Base-by-base conservation (phyloP, 306 rosid species). In the Gynostemma pentaphyllum region DNA sequence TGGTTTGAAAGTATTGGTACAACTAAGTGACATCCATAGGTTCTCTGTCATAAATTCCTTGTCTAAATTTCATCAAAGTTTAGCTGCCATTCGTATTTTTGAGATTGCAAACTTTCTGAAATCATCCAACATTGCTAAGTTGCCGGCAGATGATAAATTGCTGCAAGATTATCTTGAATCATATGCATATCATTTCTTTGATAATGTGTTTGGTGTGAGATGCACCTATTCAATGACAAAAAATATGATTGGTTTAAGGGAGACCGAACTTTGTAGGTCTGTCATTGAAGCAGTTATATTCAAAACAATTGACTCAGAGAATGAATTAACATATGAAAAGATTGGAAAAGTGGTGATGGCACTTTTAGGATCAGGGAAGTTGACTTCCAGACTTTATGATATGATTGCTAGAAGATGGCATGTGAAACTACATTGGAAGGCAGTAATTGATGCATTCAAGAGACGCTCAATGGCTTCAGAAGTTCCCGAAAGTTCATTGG, bases 271-370 rank as follows among this genome's bases (percentile, higher is more conserved):
- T 51, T 82, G 52, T 50, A 53, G 22, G 28, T 45, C 52, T 23
- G 54, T 84, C 14, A 47, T 69, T n/a, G 9, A 69, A 68, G 76
- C 70, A 5, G n/a, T 63, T 7, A 47, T 81, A 12, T 5, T 11
- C 51, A 78, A 74, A 18, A 72, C n/a, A 28, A 68, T 72, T 26
- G 30, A 47, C 29, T 52, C 19, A 23, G 21, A 54, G 5, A 52
- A 2, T 37, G 40, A 26, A 41, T 50, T 79, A 41, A 57, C 85
- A 18, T 28, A 66, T 49, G 85, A 74, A 32, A 62, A 63, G 70
- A 74, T 87, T 32, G 95, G 91, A 78, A 71, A 71, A 45, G 67
- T 78, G 12, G 75, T 57, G 6, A 68, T 76, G 74, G 62, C 69
- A 68, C 66, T 79, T 67, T 68, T 87, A 37, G 87, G 88, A 24